Conservation (phyloP, 768 basidiomycete genomes). For the Boletus pseudopeckii region DNA sequence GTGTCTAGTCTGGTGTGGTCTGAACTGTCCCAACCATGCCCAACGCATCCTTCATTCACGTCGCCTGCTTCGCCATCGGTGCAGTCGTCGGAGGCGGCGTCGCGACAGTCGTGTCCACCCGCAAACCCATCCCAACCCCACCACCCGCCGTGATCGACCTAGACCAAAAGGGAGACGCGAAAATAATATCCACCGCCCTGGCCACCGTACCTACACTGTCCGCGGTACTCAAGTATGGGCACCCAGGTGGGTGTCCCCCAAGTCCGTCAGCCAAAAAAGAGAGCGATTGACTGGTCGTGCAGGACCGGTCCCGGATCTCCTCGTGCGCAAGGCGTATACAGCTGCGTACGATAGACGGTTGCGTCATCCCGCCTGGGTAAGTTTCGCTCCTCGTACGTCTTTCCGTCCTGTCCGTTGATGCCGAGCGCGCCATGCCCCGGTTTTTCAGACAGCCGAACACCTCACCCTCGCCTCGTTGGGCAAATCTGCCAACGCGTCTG, state of each 20-base stretch:
- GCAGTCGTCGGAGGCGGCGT: conserved; percentile 78
- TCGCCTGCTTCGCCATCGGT: conserved; percentile 79
- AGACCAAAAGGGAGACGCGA: conserved; percentile 42
- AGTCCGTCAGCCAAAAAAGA: not conserved
- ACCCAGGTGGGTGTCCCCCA: conserved; percentile 18
- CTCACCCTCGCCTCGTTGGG: conserved; percentile 75
- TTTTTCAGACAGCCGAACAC: conserved; percentile 88
- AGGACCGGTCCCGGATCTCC: conserved; percentile 83
- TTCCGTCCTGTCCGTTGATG: not conserved
- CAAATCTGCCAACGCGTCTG: conserved; percentile 37
- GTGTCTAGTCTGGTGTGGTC: not conserved
- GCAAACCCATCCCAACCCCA: conserved; percentile 17
- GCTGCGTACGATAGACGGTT: conserved; percentile 88
- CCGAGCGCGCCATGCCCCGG: not conserved
- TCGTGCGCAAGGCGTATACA: conserved; percentile 80
- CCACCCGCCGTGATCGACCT: conserved; percentile 42
- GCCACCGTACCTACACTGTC: conserved; percentile 15
- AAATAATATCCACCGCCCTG: conserved; percentile 37
- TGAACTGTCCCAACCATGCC: conserved; percentile 34
- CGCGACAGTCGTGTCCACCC: conserved; percentile 46
- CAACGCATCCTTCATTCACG: conserved; percentile 50
- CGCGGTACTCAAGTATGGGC: conserved; percentile 49
- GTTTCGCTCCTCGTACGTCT: too few species aligned
- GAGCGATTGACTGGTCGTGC: conserved; percentile 10
- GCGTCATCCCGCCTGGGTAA: conserved; percentile 91